phyloP scores from a whole-genome alignment of 2,329 filamentous ascomycete genomes.

The Aspergillus pseudoterreus region DNA sequence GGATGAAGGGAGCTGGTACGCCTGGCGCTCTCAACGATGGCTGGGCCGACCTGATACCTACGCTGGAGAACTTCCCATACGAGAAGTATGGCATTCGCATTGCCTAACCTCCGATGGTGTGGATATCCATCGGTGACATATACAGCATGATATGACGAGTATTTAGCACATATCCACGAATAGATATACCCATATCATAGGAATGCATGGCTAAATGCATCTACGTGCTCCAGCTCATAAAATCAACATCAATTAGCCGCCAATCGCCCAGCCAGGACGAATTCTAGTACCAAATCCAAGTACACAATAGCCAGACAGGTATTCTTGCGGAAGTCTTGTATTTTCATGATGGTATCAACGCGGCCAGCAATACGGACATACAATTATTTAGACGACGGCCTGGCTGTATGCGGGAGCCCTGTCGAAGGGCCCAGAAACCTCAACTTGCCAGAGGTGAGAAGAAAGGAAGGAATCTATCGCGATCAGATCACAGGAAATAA shows the following conservation, averaged over 20 bases:
- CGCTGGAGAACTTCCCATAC: constrained; percentile 59
- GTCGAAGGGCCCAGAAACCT: constrained; percentile 20
- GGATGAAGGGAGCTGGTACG: constrained; percentile 42
- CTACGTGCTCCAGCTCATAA: background rate
- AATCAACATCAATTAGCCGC: no score
- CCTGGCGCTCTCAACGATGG: constrained; percentile 59
- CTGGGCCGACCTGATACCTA: constrained; percentile 52
- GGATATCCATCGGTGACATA: background rate
- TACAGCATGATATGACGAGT: background rate
- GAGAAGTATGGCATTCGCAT: constrained; percentile 54
- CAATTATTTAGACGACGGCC: constrained; percentile 30
- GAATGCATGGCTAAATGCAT: background rate
- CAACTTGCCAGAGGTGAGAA: constrained; percentile 18
- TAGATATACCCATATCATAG: background rate
- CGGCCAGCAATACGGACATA: constrained; percentile 32
- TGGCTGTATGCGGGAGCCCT: constrained; percentile 27
- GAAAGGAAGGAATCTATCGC: constrained; percentile 29
- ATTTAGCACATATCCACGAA: background rate
- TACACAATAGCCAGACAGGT: background rate
- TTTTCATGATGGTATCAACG: constrained; percentile 42
- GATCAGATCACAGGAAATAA: constrained; percentile 78
- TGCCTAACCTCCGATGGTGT: constrained; percentile 6
- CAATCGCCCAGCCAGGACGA: background rate
- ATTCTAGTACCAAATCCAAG: background rate
- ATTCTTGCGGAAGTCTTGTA: constrained; percentile 30